phyloP scores from a whole-genome alignment of 108 stramenopile genomes.

The Pseudonitzschia delicatissima region DNA sequence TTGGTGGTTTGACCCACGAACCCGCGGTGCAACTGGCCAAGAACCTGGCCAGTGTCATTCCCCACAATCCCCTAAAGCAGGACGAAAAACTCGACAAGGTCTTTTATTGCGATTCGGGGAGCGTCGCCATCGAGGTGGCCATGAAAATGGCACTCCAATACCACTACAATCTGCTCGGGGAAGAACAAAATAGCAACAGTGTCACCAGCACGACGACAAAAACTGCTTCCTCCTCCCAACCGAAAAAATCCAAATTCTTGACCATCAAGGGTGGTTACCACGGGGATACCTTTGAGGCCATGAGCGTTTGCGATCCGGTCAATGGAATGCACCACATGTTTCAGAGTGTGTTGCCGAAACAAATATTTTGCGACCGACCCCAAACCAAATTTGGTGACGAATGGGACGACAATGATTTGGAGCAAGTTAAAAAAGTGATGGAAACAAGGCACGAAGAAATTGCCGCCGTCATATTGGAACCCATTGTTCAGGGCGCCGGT shows the following conservation, averaged over 20 bases:
- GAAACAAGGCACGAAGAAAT: slow-evolving; percentile 45
- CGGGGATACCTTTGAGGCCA: slow-evolving; percentile 88
- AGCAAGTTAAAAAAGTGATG: slow-evolving; percentile 37
- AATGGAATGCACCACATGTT: slow-evolving; percentile 84
- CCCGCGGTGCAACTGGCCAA: slow-evolving; percentile 63
- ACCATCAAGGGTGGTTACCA: slow-evolving; percentile 82
- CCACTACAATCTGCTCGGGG: slow-evolving; percentile 45
- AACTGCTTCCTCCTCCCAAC: not conserved
- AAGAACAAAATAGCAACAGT: slow-evolving; percentile 10
- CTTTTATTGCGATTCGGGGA: slow-evolving; percentile 78
- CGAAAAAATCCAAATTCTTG: slow-evolving; percentile 53
- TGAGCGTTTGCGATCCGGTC: slow-evolving; percentile 86
- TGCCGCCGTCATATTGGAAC: slow-evolving; percentile 90
- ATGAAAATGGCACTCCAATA: slow-evolving; percentile 94
- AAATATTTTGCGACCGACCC: slow-evolving; percentile 57
- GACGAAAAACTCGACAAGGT: slow-evolving; percentile 57
- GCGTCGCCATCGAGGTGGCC: slow-evolving; percentile 79
- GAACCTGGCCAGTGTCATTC: slow-evolving; percentile 30
- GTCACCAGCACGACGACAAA: not conserved
- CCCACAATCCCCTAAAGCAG: slow-evolving; percentile 4
- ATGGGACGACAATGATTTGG: slow-evolving; percentile 32
- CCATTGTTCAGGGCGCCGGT: slow-evolving; percentile 90
- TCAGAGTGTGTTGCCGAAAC: slow-evolving; percentile 40
- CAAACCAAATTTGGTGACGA: slow-evolving; percentile 22
- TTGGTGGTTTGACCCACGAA: slow-evolving; percentile 84